Base-by-base conservation (phyloP, 2,329 filamentous ascomycete genomes). In the Chrysoporthe austroafricana region DNA sequence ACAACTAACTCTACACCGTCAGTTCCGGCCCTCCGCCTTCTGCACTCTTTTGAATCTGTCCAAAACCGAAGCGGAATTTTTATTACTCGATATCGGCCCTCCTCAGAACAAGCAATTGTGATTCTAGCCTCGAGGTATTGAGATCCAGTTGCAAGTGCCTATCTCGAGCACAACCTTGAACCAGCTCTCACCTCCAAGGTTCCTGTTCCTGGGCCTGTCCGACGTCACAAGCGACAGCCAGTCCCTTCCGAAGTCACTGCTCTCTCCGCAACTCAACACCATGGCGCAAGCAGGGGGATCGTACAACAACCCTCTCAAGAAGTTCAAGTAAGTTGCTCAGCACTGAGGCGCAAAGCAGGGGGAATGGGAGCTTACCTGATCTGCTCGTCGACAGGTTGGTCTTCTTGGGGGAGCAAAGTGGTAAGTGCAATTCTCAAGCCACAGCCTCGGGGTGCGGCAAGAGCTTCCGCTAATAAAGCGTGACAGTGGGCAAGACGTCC, bases 261-360 rank as follows among this genome's bases (percentile, higher is more conserved):
- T 72, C 70, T 70, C 66, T 69, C 69, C 68, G 62, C 66, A 68
- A 69, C 61, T 72, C 71, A 75, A 77, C 80, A 88, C 78, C 79
- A 97, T 97, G 94, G 92, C 94, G 80, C 89, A 93, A 82, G 84
- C 89, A 75, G 81, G 90, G 77, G 92, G 91, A 80, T 93, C 92
- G 72, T 99, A 98, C 86, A 97, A 96, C 81, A 98, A 98, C 86
- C 96, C 96, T 76, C 86, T 99, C 83, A 99, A 99, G 92, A 99
- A 99, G 83, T 99, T 98, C 91, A 99, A 99, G 94, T 97, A 85
- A 69, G 82, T 66, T 16, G 16, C 13, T 26, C 54, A 4, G 21
- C 16, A 13, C 26, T 43, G 26, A 6, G 32, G 43, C 57, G 42
- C 26, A 14, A 7, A 59, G 58, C 36, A 39, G 32, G 43, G 46